Percentiles rank a stretch among this genome's conserved stretches.
These are phyloP conservation scores for Rhizopogon sp. DNA, from an alignment of 768 basidiomycete species.

Conservation along the genomic window DNA sequence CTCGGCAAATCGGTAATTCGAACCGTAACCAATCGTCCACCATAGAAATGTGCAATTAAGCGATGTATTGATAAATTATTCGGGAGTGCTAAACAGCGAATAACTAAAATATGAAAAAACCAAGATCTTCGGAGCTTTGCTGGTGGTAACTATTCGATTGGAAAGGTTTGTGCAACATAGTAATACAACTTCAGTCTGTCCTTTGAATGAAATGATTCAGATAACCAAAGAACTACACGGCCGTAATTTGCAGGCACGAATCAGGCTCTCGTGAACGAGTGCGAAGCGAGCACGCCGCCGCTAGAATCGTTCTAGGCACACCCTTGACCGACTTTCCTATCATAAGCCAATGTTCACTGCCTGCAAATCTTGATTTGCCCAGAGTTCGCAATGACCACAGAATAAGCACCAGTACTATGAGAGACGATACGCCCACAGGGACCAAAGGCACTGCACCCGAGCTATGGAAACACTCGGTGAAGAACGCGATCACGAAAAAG, in stretches of 20 bases:
- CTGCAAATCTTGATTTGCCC: neutral
- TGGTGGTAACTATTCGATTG: too few relatives aligned
- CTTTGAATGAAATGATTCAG: too few relatives aligned
- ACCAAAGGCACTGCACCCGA: slow-evolving; percentile 6
- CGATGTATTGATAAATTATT: too few relatives aligned
- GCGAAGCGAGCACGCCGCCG: neutral
- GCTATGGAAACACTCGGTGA: neutral
- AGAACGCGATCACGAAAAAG: slow-evolving; percentile 5
- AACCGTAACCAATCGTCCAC: too few relatives aligned
- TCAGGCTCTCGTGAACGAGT: neutral
- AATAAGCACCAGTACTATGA: slow-evolving; percentile 27
- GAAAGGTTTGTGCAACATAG: neutral
- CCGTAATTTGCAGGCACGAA: neutral
- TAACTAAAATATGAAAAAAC: too few relatives aligned
- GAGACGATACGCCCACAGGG: slow-evolving; percentile 23
- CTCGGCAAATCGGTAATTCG: too few relatives aligned
- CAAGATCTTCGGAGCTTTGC: too few relatives aligned
- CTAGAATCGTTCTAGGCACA: neutral
- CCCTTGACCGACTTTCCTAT: neutral
- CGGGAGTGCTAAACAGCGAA: too few relatives aligned
- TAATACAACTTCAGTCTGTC: neutral
- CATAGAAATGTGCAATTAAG: too few relatives aligned
- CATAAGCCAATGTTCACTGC: neutral
- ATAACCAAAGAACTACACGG: neutral
- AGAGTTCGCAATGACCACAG: slow-evolving; percentile 1